Evolutionary conservation across 1,284 basidiomycete genomes (phyloP).

Genomic region (Malassezia psittaci): DNA sequence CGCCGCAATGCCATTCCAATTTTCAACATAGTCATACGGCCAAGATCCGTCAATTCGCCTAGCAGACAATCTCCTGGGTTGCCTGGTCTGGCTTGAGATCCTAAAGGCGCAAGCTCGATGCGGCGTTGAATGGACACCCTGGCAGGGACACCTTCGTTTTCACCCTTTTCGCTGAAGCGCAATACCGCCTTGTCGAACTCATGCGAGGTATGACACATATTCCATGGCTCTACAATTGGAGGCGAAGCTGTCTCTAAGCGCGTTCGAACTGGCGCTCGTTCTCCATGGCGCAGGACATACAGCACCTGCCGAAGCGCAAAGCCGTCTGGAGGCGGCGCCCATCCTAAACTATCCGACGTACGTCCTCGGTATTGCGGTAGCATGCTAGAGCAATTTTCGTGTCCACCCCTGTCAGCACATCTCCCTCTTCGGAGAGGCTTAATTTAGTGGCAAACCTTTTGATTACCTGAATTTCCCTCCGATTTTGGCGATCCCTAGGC

Average conservation of each 20-base stretch:
- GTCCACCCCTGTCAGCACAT: no score
- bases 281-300: constrained; percentile 42
- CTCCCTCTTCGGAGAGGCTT: no score
- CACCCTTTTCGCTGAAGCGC: constrained; percentile 11
- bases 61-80: constrained; percentile 51
- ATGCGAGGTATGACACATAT: constrained; percentile 36
- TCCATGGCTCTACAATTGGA: constrained; percentile 37
- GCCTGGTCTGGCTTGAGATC: constrained; percentile 16
- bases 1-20: constrained; percentile 58
- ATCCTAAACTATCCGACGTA: constrained; percentile 23
- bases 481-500: no score
- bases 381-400: background rate
- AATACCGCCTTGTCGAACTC: constrained; percentile 32
- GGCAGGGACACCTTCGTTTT: constrained; percentile 3
- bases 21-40: constrained; percentile 61
- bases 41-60: constrained; percentile 69
- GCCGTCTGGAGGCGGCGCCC: constrained; percentile 26
- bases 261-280: constrained; percentile 39
- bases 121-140: constrained; percentile 24
- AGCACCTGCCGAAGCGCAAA: constrained; percentile 36
- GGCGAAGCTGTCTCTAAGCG: constrained; percentile 28
- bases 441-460: no score
- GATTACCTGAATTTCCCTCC: no score
- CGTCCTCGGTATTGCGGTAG: constrained; percentile 22
- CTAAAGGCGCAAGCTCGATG: constrained; percentile 23